Base-by-base conservation (phyloP, 345 rosid genomes). In the Eucalyptus coolabah region DNA sequence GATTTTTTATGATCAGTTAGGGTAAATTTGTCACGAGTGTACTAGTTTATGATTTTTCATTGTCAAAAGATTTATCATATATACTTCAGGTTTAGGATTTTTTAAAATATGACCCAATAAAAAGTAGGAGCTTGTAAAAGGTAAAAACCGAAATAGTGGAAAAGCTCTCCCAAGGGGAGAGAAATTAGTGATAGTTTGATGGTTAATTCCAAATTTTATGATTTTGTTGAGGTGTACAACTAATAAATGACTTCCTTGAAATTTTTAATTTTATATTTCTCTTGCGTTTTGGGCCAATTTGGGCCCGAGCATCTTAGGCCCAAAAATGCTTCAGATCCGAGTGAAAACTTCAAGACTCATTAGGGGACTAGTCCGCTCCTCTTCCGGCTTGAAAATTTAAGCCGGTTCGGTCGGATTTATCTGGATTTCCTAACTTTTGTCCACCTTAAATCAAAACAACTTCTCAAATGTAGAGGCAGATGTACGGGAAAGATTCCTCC, bases 31-130 rank as follows among this genome's bases (percentile, higher is more conserved):
- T 53, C 2, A 53, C 1, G 1, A 8, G 5, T 19, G 1, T 53
- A 53, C 2, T 2, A 1, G 11, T 53, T 19, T 53, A 2, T 4
- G 2, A 9, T 19, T 53, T 53, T 53, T 53, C 5, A 53, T 53
- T 53, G 11, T 53, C 24, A 53, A 53, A 19, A 53, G 23, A 53
- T 53, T 53, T 53, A 53, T 53, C 2, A 53, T 0, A 19, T 1
- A 4, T 53, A 19, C 1, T n/a, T n/a, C 0, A 4, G 11, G 11
- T 21, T 19, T 53, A 3, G 11, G 2, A 1, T 8, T 53, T 8
- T 53, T 53, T 53, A 53, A 10, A 8, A 53, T 53, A 53, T 21
- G 10, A 53, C 11, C 26, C 2, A 53, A 53, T 53, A 53, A 17
- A 42, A 37, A 34, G 34, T 34, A 34, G 2, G 82, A 42, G 14